Percentiles rank a stretch among this genome's conserved stretches.
Conservation (phyloP, 2,329 filamentous ascomycete genomes). For the Colletotrichum liriopes region DNA sequence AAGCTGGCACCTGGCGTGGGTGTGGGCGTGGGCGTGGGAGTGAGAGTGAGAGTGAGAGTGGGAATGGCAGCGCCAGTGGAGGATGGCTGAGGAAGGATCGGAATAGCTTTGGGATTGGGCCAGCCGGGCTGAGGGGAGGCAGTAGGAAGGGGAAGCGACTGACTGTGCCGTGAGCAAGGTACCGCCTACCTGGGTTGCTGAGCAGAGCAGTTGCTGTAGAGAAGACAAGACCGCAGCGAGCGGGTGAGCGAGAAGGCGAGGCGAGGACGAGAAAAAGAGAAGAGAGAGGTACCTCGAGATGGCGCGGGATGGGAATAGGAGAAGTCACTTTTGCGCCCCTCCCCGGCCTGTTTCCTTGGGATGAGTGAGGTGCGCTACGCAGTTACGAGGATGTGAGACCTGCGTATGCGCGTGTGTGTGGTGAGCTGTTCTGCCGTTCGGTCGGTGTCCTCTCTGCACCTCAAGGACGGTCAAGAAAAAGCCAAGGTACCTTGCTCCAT, state of each 20-base stretch:
- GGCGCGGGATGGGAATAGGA: slow-evolving; percentile 28
- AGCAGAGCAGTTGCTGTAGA: slow-evolving; percentile 6
- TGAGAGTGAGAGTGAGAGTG: slow-evolving; percentile 22
- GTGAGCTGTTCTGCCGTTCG: slow-evolving; percentile 8
- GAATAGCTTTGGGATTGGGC: slow-evolving; percentile 40
- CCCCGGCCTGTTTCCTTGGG: slow-evolving; percentile 14
- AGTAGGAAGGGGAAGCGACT: not conserved
- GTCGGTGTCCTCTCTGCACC: slow-evolving; percentile 3
- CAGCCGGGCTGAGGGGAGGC: slow-evolving; percentile 29
- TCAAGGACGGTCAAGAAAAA: not conserved
- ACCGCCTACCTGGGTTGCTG: not conserved
- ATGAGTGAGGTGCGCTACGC: slow-evolving; percentile 5
- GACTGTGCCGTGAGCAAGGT: not conserved
- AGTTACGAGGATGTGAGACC: slow-evolving; percentile 13
- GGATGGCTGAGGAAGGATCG: slow-evolving; percentile 41
- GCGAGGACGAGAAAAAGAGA: not conserved
- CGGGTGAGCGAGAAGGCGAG: not conserved
- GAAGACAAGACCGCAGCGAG: not conserved
- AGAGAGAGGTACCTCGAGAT: slow-evolving; percentile 3
- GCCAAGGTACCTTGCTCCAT: slow-evolving; percentile 7
- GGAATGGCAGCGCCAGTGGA: slow-evolving; percentile 27
- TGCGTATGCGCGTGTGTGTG: not conserved
- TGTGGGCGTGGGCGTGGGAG: slow-evolving; percentile 16
- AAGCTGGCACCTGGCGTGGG: slow-evolving; percentile 27
- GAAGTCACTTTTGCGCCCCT: slow-evolving; percentile 37